Percentiles rank a stretch among this genome's conserved stretches.
Evolutionary conservation across 768 basidiomycete genomes (phyloP).

Genomic region (Hypsizygus marmoreus): DNA sequence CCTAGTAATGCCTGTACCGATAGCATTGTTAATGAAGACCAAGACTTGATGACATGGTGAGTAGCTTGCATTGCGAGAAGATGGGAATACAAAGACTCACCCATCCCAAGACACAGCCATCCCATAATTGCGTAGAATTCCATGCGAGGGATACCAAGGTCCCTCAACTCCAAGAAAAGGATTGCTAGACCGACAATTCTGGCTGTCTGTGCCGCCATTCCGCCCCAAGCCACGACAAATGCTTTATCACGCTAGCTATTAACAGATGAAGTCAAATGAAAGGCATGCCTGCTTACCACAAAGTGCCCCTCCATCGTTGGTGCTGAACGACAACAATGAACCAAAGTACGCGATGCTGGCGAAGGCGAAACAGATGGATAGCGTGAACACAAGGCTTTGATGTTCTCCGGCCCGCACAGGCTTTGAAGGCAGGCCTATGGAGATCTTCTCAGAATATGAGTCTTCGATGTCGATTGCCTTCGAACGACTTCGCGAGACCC

Average conservation of each 20-base stretch:
- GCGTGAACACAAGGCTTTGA: conserved; percentile 11
- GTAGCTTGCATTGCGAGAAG: not conserved
- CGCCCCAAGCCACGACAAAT: conserved; percentile 18
- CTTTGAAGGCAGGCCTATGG: conserved; percentile 4
- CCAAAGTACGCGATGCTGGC: conserved; percentile 16
- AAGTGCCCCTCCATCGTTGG: not conserved
- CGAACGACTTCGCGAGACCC: conserved; percentile 7
- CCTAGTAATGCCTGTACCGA: conserved; percentile 12
- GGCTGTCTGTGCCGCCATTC: conserved; percentile 19
- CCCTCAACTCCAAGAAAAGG: conserved; percentile 14
- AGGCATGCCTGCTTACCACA: conserved; percentile 14
- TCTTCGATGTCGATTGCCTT: conserved; percentile 8
- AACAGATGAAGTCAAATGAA: too few species aligned
- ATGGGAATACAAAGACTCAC: not conserved
- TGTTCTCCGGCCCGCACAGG: conserved; percentile 1
- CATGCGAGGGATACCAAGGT: conserved; percentile 10
- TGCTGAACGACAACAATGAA: conserved; percentile 13
- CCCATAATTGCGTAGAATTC: conserved; percentile 9
- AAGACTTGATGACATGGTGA: conserved; percentile 5
- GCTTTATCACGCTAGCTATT: conserved; percentile 1
- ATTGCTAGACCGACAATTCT: conserved; percentile 8
- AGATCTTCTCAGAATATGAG: conserved; percentile 5
- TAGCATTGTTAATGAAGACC: conserved; percentile 14
- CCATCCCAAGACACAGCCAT: conserved; percentile 8
- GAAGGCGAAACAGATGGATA: conserved; percentile 16